phyloP scores from a whole-genome alignment of 768 basidiomycete species.

The Glaciozyma martinii region DNA sequence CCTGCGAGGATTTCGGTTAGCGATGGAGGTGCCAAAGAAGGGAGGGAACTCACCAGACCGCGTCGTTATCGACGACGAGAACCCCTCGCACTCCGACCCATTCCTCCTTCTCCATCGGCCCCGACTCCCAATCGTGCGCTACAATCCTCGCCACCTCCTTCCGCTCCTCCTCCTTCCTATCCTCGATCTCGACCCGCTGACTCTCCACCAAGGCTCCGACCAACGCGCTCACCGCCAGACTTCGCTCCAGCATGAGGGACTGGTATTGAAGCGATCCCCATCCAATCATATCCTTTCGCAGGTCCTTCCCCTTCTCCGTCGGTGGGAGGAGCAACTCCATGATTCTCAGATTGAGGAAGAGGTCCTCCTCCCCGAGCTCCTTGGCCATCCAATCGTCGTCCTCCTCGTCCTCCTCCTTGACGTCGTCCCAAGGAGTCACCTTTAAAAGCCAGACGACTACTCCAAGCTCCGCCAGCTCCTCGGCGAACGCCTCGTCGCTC shows the following conservation, averaged over 20 bases:
- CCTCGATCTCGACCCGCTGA: constrained; percentile 16
- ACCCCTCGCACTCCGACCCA: constrained; percentile 24
- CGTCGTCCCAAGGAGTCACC: constrained; percentile 19
- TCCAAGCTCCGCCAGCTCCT: constrained; percentile 18
- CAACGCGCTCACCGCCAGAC: constrained; percentile 20
- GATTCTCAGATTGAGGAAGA: constrained; percentile 25
- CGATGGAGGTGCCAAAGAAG: background rate
- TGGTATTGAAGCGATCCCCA: constrained; percentile 31
- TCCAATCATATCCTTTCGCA: constrained; percentile 12
- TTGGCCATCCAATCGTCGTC: constrained; percentile 10
- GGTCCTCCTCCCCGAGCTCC: constrained; percentile 15
- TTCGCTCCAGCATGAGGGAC: constrained; percentile 29
- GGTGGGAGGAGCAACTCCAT: constrained; percentile 30
- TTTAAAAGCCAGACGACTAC: constrained; percentile 21
- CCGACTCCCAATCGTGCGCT: constrained; percentile 26
- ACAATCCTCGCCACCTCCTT: constrained; percentile 3
- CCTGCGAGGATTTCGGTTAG: constrained; percentile 2
- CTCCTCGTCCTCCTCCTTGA: background rate
- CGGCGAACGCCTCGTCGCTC: constrained; percentile 24
- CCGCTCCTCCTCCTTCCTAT: constrained; percentile 8
- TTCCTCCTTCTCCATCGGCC: background rate
- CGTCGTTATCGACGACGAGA: constrained; percentile 30
- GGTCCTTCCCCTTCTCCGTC: background rate
- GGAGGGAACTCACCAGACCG: constrained; percentile 24
- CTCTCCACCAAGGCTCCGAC: constrained; percentile 23